Evolutionary conservation across 805 yeast genomes (phyloP), one percentile per base, ranked within the genome.

Genomic region (Lipomyces mesembrius): DNA sequence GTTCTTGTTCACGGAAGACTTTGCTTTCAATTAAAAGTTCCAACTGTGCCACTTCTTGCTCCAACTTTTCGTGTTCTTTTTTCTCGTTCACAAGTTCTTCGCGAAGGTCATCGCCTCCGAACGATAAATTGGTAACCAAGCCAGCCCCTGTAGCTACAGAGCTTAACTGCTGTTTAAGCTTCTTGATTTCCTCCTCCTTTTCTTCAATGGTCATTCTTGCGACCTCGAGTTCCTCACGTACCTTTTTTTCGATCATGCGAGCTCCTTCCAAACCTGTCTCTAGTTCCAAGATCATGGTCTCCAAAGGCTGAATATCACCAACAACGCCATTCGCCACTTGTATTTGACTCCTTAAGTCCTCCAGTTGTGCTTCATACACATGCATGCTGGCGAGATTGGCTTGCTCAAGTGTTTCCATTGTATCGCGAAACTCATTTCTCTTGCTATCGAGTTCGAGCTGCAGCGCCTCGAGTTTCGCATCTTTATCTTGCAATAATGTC

Each of bases 371-470:
- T 46, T 69, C 72, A 65, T 69, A 69, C 61, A 65, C 57, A 34
- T 64, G 66, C 43, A 53, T 62, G 27, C 71, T 62, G 9, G 71
- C 71, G 52, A 56, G 43, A 25, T 57, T 59, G 9, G 71, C 68
- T 43, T 60, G 71, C 35, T 65, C 66, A 7, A 69, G 60, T 3
- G 71, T 53, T 37, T 75, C 78, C 49, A 75, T 67, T 5, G 74
- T 72, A 25, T 64, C 71, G 20, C 80, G 68, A 69, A 78, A 79
- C 72, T 73, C 79, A 57, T 59, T 73, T 29, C 76, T 71, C 66
- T 73, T 77, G 55, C 60, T 70, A 56, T 71, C 80, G 54, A 75
- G 63, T 59, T 74, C 76, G 34, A 70, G 39, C 65, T 73, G 71
- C 62, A 75, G 69, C 8, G 59, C 67, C 8, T 68, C 70, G 34